Evolutionary conservation across 1,139 yeast genomes (phyloP).

Genomic region (Geotrichum reessii): DNA sequence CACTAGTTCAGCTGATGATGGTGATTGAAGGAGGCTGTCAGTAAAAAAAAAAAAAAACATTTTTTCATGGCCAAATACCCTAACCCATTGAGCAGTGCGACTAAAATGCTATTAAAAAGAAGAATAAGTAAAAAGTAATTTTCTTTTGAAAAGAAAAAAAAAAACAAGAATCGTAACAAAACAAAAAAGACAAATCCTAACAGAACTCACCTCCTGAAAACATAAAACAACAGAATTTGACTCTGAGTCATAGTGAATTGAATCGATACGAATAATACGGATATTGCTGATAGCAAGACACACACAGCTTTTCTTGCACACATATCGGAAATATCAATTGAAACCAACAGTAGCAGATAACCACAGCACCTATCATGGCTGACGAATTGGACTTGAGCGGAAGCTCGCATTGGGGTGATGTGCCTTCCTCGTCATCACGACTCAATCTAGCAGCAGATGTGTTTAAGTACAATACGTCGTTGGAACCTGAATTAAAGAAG

Average conservation of each 20-base stretch:
- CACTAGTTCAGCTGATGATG: background rate
- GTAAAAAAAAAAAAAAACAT: background rate
- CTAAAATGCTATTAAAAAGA: background rate
- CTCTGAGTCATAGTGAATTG: background rate
- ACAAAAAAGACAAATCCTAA: background rate
- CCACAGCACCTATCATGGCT: conserved; percentile 1
- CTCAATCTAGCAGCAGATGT: conserved; percentile 3
- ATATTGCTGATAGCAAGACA: background rate
- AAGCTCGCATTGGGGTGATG: conserved; percentile 10
- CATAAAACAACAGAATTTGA: background rate
- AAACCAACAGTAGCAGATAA: background rate
- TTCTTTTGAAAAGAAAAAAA: background rate
- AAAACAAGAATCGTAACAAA: background rate
- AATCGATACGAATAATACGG: background rate
- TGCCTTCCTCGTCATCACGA: conserved; percentile 10
- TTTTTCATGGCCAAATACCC: conserved; percentile 1
- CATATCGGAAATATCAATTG: background rate
- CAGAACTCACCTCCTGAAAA: background rate
- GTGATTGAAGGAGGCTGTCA: background rate
- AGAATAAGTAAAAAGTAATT: background rate
- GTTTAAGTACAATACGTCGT: background rate
- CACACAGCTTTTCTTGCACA: background rate
- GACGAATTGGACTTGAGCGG: conserved; percentile 13
- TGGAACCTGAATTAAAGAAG: background rate
- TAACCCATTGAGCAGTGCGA: background rate